Percentiles rank a stretch among this genome's conserved stretches.
Evolutionary conservation across 352 stramenopile species (phyloP).

Genomic region (Globisporangium polare): DNA sequence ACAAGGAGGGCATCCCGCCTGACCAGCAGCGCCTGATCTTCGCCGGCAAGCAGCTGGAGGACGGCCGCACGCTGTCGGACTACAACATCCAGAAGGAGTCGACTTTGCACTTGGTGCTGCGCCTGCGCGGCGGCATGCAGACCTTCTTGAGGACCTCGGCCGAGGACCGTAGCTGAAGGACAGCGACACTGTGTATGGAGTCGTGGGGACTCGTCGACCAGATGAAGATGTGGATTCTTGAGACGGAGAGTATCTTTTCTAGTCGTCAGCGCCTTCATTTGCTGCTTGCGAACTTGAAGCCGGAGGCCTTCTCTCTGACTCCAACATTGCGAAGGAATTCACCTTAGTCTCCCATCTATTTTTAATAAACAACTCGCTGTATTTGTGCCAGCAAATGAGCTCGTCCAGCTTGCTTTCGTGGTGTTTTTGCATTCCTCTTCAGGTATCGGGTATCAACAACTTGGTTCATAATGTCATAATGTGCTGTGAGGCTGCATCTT

Average conservation of each 20-base stretch:
- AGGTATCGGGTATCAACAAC: too few species aligned
- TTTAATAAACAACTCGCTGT: background rate
- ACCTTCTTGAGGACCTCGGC: slow-evolving; percentile 4
- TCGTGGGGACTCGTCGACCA: background rate
- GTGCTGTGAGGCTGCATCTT: background rate
- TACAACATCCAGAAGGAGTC: slow-evolving; percentile 95
- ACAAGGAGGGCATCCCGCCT: slow-evolving; percentile 65
- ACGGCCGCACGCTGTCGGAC: slow-evolving; percentile 42
- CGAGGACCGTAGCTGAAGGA: too few species aligned
- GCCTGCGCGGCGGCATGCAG: slow-evolving; percentile 35
- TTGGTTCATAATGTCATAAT: too few species aligned
- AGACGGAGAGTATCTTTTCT: background rate
- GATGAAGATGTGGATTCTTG: background rate
- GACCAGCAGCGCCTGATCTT: slow-evolving; percentile 15
- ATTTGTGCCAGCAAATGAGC: too few species aligned
- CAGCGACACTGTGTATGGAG: too few species aligned
- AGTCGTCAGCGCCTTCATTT: background rate
- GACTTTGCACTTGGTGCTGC: slow-evolving; percentile 89
- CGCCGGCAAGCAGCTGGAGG: slow-evolving; percentile 14
- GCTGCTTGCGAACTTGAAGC: background rate
- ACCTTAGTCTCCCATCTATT: background rate
- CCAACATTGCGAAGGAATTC: background rate
- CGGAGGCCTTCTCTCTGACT: background rate
- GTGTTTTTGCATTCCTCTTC: too few species aligned
- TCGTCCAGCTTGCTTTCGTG: too few species aligned